Percentiles rank a stretch among this genome's conserved stretches.
Conservation (phyloP, 345 rosid species). For the Pugionium cornutum region DNA sequence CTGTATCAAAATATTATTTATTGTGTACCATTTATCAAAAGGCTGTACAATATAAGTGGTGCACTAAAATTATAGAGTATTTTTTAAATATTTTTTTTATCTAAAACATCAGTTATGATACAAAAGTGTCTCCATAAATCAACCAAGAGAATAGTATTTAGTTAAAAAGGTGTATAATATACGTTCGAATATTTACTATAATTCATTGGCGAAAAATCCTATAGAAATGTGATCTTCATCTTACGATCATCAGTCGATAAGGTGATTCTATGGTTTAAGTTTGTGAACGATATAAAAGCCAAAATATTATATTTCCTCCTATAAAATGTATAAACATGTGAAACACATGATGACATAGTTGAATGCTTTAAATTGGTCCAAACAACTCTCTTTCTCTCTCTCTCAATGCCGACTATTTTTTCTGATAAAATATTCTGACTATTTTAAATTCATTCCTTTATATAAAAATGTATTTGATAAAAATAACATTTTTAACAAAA, state of each 20-base stretch:
- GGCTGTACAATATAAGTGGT: no score
- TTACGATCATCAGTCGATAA: neutral
- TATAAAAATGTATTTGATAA: no score
- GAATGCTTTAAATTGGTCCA: neutral
- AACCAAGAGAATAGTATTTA: neutral
- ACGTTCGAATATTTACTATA: neutral
- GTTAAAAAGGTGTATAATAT: neutral
- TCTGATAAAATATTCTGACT: no score
- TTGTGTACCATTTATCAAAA: no score
- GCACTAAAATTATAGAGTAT: no score
- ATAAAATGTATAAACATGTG: slow-evolving; percentile 28
- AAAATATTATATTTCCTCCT: slow-evolving; percentile 2
- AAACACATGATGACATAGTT: slow-evolving; percentile 26
- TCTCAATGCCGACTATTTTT: no score
- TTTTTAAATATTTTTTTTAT: no score
- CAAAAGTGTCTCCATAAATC: slow-evolving; percentile 15
- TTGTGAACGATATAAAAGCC: slow-evolving; percentile 6
- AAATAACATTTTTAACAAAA: no score
- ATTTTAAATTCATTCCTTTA: no score
- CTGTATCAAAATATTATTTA: no score
- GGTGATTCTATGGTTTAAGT: slow-evolving; percentile 21
- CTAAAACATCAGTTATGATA: neutral
- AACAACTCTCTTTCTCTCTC: neutral
- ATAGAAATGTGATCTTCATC: neutral
- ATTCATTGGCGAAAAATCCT: neutral